Evolutionary conservation across 768 basidiomycete genomes (phyloP), one percentile per base, ranked within the genome.

Genomic region (Suillus alpinus): DNA sequence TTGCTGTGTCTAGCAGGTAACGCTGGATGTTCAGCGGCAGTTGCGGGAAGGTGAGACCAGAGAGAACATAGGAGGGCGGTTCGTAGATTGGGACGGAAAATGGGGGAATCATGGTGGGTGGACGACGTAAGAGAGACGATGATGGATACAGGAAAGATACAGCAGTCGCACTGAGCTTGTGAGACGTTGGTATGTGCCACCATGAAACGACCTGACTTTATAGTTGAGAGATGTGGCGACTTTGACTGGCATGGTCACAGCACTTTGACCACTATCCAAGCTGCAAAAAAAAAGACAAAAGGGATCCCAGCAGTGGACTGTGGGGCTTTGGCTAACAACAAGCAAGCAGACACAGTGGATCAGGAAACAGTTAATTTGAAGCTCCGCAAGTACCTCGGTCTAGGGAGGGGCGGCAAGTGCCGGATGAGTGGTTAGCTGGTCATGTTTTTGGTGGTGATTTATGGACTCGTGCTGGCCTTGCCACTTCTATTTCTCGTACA

Each of bases 401-500:
- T n/a, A 47, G 52, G 37, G 52, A 39, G 57, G 31, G 32, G 57
- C 59, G 63, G 55, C 52, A 51, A 40, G 37, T 44, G 26, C 46
- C 59, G 50, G 23, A 32, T 29, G 10, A 32, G 23, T 57, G 31
- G 58, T 58, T 60, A 59, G 59, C 58, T 41, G 59, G 51, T 47
- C 61, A 67, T 64, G 61, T 57, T 66, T 52, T 60, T 64, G 20
- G 60, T 68, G 62, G 59, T 70, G 62, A 62, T 76, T 64, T 75
- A 70, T 66, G 69, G 65, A 0, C 60, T 80, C 60, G 64, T 67
- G 16, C 60, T 80, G 57, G 64, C 60, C 26, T 52, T 80, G 34
- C 73, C 76, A 7, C 50, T 73, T 36, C 56, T 72, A 61, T 65
- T 74, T 50, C 57, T 76, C 59, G 36, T 69, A 52, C 69, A 64